A percentile compares a stretch with the other conserved stretches of the same genome.
These are phyloP conservation scores for Musa beccarii DNA, from an alignment of 176 grass and related monocot species.

Conservation along the genomic window DNA sequence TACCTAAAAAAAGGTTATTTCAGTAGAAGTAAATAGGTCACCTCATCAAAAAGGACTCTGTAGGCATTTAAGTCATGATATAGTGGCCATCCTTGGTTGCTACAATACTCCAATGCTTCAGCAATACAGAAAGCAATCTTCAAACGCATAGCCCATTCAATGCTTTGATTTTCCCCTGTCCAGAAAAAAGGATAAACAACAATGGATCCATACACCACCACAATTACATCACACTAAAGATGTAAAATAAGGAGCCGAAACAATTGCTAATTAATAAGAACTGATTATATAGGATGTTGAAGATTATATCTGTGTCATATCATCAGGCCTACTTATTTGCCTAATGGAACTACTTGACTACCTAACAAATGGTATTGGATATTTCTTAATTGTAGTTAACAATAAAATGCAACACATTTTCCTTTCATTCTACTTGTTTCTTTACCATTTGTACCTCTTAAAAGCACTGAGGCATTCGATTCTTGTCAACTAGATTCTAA, in stretches of 20 bases:
- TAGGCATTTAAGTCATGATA: slow-evolving; percentile 94
- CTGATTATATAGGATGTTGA: neutral
- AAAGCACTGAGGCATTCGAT: no score
- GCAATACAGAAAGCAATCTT: slow-evolving; percentile 77
- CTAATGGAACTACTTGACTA: no score
- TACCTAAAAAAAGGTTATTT: neutral
- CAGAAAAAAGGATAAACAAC: slow-evolving; percentile 10
- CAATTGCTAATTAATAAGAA: neutral
- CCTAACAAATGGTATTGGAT: no score
- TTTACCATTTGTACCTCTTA: no score
- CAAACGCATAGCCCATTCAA: slow-evolving; percentile 96
- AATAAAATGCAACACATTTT: no score
- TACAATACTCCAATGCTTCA: slow-evolving; percentile 74
- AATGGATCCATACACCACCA: neutral
- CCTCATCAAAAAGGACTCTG: slow-evolving; percentile 82
- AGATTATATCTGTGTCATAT: neutral
- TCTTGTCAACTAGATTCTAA: no score
- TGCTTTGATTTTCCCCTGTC: slow-evolving; percentile 91
- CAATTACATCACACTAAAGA: neutral
- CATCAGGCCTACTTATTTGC: neutral
- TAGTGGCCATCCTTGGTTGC: slow-evolving; percentile 51
- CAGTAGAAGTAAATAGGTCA: slow-evolving; percentile 25
- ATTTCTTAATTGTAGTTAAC: no score
- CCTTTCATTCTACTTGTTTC: no score
- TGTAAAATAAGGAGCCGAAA: neutral